Base-by-base conservation (phyloP, 2,329 filamentous ascomycete genomes). In the Metarhizium robertsii region DNA sequence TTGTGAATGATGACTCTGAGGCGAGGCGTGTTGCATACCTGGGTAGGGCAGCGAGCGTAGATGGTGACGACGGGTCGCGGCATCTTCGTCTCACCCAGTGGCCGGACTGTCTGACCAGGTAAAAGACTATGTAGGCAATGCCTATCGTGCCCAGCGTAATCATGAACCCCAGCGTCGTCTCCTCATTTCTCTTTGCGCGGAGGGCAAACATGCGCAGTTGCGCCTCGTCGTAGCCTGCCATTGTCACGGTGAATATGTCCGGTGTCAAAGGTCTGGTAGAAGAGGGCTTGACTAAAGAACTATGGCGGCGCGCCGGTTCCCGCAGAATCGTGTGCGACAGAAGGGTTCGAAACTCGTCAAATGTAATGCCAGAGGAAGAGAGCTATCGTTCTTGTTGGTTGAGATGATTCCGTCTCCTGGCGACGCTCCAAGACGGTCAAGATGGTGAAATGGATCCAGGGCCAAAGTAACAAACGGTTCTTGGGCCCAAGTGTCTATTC, bases 141-240 rank as follows among this genome's bases (percentile, higher is more conserved):
- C 53, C 54, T 3, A 60, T 46, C 6, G 18, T 54, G 14, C 55
- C 5, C 20, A 61, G 32, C 3, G 50, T 32, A 14, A 50, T 16
- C 8, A 60, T 52, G n/a, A 60, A 60, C 3, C 29, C 55, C 36
- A 61, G 13, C 1, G 42, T 58, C 16, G 48, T 51, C 40, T 55
- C 10, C 36, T 58, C 46, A 13, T 61, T 60, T 13, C 29, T 30
- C 18, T 16, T 46, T 4, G 50, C 49, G 10, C 56, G 56, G 13
- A 53, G 47, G 50, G 46, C 50, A 48, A 55, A 53, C 6, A 13
- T 40, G n/a, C 14, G 25, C 18, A 48, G 36, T 13, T 25, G 7
- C 8, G 49, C 50, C n/a, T 45, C 53, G 25, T 51, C 20, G 16
- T 40, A 7, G 38, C 38, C 38, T 11, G 38, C 13, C 38, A 16